Percentiles rank a stretch among this genome's conserved stretches.
These are phyloP conservation scores for Colletotrichum paranaense DNA, from an alignment of 2,329 filamentous ascomycete species.

Conservation along the genomic window DNA sequence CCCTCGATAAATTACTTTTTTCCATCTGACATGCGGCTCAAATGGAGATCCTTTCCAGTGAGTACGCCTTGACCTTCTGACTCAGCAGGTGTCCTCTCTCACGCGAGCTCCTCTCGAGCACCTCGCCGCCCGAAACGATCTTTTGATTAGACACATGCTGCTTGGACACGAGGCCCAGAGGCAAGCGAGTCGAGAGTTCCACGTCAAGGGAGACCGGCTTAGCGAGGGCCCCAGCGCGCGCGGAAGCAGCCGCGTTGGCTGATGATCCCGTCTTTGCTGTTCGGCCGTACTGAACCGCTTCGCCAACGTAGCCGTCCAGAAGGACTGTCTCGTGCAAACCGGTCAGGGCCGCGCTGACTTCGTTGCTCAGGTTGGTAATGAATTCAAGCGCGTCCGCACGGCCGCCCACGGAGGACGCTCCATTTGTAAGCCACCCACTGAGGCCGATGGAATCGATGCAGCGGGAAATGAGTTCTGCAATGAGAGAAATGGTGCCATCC, in stretches of 20 bases:
- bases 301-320: conserved; percentile 72
- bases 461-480: conserved; percentile 77
- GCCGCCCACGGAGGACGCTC: conserved; percentile 56
- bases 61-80: conserved; percentile 85
- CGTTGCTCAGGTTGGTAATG: conserved; percentile 72
- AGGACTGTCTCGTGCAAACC: conserved; percentile 76
- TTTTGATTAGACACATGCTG: conserved; percentile 63
- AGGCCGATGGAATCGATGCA: conserved; percentile 82
- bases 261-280: conserved; percentile 40
- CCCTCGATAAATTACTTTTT: neutral
- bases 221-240: conserved; percentile 37
- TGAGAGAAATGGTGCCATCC: conserved; percentile 76
- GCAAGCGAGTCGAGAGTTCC: conserved; percentile 66
- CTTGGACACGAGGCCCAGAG: conserved; percentile 77
- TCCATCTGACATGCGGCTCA: conserved; percentile 50
- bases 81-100: conserved; percentile 83
- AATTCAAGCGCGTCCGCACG: conserved; percentile 70
- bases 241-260: conserved; percentile 7
- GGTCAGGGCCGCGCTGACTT: conserved; percentile 78
- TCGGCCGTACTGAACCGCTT: conserved; percentile 72
- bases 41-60: conserved; percentile 80
- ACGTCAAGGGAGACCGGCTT: conserved; percentile 60
- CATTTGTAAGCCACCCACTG: conserved; percentile 78
- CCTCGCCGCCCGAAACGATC: conserved; percentile 76
- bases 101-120: conserved; percentile 74